These are phyloP conservation scores for Gigaspora rosea DNA, from an alignment of 192 early-diverging fungal genomes.

Conservation along the genomic window DNA sequence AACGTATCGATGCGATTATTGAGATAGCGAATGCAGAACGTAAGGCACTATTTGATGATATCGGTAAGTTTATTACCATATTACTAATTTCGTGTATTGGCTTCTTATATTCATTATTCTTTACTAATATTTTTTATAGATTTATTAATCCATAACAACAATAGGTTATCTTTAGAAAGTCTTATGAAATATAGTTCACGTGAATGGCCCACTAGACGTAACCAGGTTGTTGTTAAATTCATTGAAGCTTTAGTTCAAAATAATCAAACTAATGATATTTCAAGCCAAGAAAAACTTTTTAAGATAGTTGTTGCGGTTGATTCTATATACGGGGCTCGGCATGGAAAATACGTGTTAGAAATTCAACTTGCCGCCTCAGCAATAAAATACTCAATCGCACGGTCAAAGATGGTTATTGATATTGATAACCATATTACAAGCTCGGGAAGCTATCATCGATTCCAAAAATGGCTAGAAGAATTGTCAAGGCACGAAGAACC, in stretches of 20 bases:
- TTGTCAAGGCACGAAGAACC: no score
- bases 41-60: not conserved
- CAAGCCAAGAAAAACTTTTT: conserved; percentile 15
- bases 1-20: conserved; percentile 15
- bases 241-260: no score
- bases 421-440: no score
- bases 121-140: not conserved
- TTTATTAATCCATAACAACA: conserved; percentile 6
- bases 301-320: conserved; percentile 3
- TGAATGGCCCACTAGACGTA: conserved; percentile 14
- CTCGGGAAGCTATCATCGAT: no score
- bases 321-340: not conserved
- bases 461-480: no score
- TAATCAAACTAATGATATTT: not conserved
- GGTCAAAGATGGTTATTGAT: no score
- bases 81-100: no score
- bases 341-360: no score
- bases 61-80: no score
- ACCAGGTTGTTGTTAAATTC: not conserved
- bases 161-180: conserved; percentile 18
- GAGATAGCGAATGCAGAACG: conserved; percentile 13
- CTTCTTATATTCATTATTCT: no score
- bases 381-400: no score
- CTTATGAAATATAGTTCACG: not conserved
- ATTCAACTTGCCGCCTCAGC: no score